These are phyloP conservation scores for Pythium volutum DNA, from an alignment of 352 stramenopile species.

Conservation along the genomic window DNA sequence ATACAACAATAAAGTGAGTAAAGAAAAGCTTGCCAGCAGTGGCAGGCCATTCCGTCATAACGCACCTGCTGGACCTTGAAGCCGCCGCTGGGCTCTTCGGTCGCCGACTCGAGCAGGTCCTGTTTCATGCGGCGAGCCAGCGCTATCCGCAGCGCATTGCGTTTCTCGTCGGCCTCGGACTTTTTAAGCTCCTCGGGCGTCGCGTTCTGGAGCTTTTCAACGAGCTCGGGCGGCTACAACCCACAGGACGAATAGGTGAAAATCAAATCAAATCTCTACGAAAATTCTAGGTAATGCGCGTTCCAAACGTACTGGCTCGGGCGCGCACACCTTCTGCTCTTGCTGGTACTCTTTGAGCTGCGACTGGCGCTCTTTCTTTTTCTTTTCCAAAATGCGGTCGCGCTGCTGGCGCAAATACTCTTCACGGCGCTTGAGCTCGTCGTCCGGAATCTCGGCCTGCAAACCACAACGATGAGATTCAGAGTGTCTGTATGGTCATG, in stretches of 20 bases:
- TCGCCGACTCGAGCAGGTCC: slow-evolving; percentile 48
- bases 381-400: slow-evolving; percentile 79
- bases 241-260: neutral
- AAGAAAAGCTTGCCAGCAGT: neutral
- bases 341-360: slow-evolving; percentile 77
- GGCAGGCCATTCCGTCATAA: neutral
- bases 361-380: slow-evolving; percentile 65
- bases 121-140: slow-evolving; percentile 81
- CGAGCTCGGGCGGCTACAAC: slow-evolving; percentile 41
- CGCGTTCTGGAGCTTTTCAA: slow-evolving; percentile 65
- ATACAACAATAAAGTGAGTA: neutral
- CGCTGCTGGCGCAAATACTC: slow-evolving; percentile 73
- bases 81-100: slow-evolving; percentile 15
- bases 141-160: slow-evolving; percentile 64
- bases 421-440: slow-evolving; percentile 69
- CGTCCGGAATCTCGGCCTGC: slow-evolving; percentile 61
- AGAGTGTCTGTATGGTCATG: neutral
- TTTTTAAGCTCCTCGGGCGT: slow-evolving; percentile 59
- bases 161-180: slow-evolving; percentile 59
- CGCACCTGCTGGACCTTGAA: slow-evolving; percentile 63
- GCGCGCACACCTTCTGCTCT: slow-evolving; percentile 59
- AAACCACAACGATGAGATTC: neutral
- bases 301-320: slow-evolving; percentile 52
- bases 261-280: too few relatives aligned
- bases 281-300: too few relatives aligned